phyloP scores from a whole-genome alignment of 805 yeast genomes.

The Candida suzukii region DNA sequence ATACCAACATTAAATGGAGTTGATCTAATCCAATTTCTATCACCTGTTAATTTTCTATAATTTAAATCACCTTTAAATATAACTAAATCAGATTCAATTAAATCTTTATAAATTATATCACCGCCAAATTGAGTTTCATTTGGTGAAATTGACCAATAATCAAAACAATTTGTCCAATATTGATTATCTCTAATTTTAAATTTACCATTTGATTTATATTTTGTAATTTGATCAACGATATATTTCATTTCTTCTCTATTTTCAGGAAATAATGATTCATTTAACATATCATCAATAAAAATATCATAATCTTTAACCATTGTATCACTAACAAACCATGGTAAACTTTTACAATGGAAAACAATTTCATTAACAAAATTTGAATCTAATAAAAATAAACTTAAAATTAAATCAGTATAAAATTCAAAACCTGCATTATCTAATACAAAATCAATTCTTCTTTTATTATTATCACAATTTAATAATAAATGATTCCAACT shows the following conservation, averaged over 20 bases:
- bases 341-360: constrained; percentile 83
- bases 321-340: constrained; percentile 98
- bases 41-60: constrained; percentile 91
- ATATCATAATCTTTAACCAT: constrained; percentile 71
- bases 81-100: constrained; percentile 59
- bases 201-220: constrained; percentile 37
- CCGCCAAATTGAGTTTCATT: constrained; percentile 51
- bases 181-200: constrained; percentile 50
- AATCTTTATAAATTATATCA: constrained; percentile 49
- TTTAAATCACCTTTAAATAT: constrained; percentile 94
- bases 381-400: constrained; percentile 63
- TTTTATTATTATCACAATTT: constrained; percentile 20
- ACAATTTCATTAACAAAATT: constrained; percentile 57
- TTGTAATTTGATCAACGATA: constrained; percentile 38
- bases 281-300: constrained; percentile 49
- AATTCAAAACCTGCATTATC: constrained; percentile 96
- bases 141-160: constrained; percentile 64
- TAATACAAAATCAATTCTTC: constrained; percentile 72
- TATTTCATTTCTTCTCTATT: constrained; percentile 39
- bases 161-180: constrained; percentile 81
- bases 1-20: constrained; percentile 70
- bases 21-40: constrained; percentile 78
- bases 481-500: constrained; percentile 51
- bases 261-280: constrained; percentile 44
- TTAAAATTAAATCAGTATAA: constrained; percentile 71